Base-by-base conservation (phyloP, 139 green algal genomes). In the Deuterostichococcus epilithicus region DNA sequence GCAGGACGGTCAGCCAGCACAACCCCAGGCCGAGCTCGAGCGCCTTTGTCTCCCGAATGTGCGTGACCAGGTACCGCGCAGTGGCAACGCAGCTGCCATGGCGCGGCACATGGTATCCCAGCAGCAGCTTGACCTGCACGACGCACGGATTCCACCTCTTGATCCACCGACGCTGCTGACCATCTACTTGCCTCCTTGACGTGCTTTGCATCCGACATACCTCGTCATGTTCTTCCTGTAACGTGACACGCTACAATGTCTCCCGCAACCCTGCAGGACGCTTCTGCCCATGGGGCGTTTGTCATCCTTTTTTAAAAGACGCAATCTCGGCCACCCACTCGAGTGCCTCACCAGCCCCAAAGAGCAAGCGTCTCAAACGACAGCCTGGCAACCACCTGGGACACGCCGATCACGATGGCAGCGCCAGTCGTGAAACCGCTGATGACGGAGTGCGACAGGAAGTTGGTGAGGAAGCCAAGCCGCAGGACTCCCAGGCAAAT, bases 381-480 rank as follows among this genome's bases (percentile, higher is more conserved):
- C 42, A 23, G 42, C 13, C 42, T 52, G 42, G n/a, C n/a, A n/a
- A n/a, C n/a, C n/a, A 63, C 52, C 52, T 92, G 88, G 34, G 75
- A 83, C 30, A 90, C 47, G 39, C 77, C 86, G 75, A 94, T 97
- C 68, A 90, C 90, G 72, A 97, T 90, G 34, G 92, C 91, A 8
- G 92, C 91, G 22, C 90, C 92, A 0, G 76, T 87, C 30, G 89
- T 95, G 90, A 97, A 97, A 59, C 92, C 92, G 35, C 75, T 84
- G 52, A 94, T 92, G 32, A 94, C 87, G 0, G 86, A 65, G 79
- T 97, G 91, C 2, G 69, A 86, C 37, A 97, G 81, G 75, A 97
- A 96, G 74, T 93, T 89, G 66, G 88, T 89, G 10, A 97, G 36
- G 76, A 89, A 96, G 52, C 90, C 90, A 33, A 94, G 83, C 44